phyloP scores from a whole-genome alignment of 2,329 filamentous ascomycete genomes.

The Neofusicoccum laricinum region DNA sequence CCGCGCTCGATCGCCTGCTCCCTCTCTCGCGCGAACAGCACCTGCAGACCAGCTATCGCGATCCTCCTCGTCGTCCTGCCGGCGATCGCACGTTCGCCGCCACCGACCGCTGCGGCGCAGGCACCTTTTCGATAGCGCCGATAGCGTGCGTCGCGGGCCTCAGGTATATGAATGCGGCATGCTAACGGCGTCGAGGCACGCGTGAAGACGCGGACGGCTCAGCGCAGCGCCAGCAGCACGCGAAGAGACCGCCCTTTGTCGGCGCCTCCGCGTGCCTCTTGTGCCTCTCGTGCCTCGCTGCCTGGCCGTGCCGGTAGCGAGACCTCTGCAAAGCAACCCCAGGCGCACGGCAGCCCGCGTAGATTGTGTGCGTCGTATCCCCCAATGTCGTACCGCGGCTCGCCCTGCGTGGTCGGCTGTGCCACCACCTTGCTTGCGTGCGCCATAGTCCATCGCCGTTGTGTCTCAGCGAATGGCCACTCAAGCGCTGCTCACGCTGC shows the following conservation, averaged over 20 bases:
- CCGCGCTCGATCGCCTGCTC: constrained; percentile 7
- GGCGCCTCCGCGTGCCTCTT: constrained; percentile 10
- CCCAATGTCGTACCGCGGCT: constrained; percentile 4
- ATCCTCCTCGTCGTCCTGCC: background rate
- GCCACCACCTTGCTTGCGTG: constrained; percentile 9
- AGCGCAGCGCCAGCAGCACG: constrained; percentile 4
- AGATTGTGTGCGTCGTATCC: constrained; percentile 6
- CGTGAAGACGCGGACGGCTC: background rate
- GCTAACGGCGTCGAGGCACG: background rate
- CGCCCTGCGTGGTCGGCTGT: constrained; percentile 9
- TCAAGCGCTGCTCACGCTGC: background rate
- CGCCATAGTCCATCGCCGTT: background rate
- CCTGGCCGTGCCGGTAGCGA: background rate
- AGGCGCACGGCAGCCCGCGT: background rate
- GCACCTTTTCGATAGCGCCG: background rate
- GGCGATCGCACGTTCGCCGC: background rate
- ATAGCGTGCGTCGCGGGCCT: background rate
- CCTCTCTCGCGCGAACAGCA: constrained; percentile 7
- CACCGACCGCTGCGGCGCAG: background rate
- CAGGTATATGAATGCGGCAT: background rate
- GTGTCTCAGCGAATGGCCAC: background rate
- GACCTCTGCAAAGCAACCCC: background rate
- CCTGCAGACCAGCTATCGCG: background rate
- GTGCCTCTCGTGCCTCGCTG: background rate
- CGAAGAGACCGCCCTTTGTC: background rate